Base-by-base conservation (phyloP, 345 rosid genomes). In the Euphorbia tirucalli region DNA sequence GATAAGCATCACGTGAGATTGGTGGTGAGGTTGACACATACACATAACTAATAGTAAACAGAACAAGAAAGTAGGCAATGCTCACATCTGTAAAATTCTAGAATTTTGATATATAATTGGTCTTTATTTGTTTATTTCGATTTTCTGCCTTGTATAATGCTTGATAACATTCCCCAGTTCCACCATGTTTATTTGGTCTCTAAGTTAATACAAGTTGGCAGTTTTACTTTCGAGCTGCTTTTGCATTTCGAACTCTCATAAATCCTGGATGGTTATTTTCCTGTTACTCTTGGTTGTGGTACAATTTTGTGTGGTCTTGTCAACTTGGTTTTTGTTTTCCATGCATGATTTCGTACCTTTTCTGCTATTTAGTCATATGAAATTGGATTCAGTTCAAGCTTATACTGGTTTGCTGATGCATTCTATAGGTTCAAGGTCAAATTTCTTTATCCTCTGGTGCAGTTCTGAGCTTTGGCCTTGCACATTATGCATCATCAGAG, bases 401-500 rank as follows among this genome's bases (percentile, higher is more conserved):
- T 56, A 70, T 61, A 11, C 71, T 31, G 30, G 39, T 19, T 11
- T 18, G n/a, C 41, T 65, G 19, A n/a, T 55, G 58, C 8, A 16
- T 24, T 69, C 2, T 78, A 52, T 75, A 89, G 93, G 91, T 89
- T 71, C 85, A 74, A 58, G 93, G 93, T 60, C 88, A 89, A 69
- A 82, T 89, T 68, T 81, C 39, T 50, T 61, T 89, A 55, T 85
- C 86, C 8, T 58, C 79, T 59, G 79, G 85, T 64, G 88, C 86
- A 67, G 75, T 75, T 60, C 57, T 89, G 77, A 89, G 90, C 81
- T 89, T 89, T 78, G 93, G 91, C 61, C 84, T 87, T 72, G 82
- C 89, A 0, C 93, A 84, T 78, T 84, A 72, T 77, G 83, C 87
- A 41, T 72, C 85, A 27, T 89, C 89, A 0, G 91, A 83, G 67